These are phyloP conservation scores for Salvia rosmarinus DNA, from an alignment of 257 asterid species.

Conservation along the genomic window DNA sequence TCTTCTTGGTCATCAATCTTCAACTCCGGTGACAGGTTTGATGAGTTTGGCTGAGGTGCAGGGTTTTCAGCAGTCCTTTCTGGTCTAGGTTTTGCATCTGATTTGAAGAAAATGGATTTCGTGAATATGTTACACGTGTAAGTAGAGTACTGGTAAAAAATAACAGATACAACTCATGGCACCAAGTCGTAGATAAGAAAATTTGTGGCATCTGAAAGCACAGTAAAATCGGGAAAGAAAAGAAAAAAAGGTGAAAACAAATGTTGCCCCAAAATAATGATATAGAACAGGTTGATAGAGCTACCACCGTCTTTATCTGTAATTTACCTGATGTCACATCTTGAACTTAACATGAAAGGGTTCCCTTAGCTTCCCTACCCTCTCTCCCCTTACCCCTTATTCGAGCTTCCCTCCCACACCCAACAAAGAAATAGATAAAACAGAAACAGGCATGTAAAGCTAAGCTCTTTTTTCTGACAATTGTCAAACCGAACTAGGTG, in stretches of 20 bases:
- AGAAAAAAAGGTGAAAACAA: no score
- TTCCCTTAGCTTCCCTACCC: not conserved
- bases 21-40: slow-evolving; percentile 60
- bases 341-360: not conserved
- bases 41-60: slow-evolving; percentile 47
- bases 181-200: no score
- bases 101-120: slow-evolving; percentile 6
- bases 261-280: not conserved
- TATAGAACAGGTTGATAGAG: not conserved
- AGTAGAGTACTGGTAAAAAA: not conserved
- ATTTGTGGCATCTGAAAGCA: no score
- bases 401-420: not conserved
- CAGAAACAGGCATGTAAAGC: slow-evolving; percentile 9
- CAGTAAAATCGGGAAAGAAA: no score
- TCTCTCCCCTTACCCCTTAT: not conserved
- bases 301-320: not conserved
- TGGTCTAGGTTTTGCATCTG: slow-evolving; percentile 64
- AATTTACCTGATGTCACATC: not conserved
- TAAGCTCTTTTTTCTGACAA: slow-evolving; percentile 8
- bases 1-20: slow-evolving; percentile 67
- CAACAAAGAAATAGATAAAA: not conserved
- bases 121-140: not conserved
- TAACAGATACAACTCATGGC: no score
- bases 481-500: not conserved
- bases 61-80: slow-evolving; percentile 63